Base-by-base conservation (phyloP, 129 eudicot species). In the Artemisia argyi region DNA sequence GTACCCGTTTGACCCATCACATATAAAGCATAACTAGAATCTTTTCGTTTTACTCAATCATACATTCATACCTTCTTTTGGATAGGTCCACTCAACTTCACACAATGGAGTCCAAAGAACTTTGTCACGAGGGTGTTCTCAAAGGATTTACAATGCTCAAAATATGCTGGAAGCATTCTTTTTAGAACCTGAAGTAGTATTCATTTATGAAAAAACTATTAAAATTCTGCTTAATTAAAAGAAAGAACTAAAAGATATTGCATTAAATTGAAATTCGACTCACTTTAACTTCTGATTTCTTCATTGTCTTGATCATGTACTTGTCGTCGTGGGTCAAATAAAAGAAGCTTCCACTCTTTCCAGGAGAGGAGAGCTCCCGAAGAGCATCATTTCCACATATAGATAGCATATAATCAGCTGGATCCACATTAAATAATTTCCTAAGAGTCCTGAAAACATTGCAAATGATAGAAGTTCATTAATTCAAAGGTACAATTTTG, bases 221-320 rank as follows among this genome's bases (percentile, higher is more conserved):
- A 26, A 39, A 20, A 32, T 61, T 47, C 49, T 35, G 13, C 46
- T 39, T 39, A 39, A 39, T 39, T 39, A 7, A 7, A 39, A 39
- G 46, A 35, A 1, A 39, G 46, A 39, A 39, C 10, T 39, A 39
- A 39, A 39, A 7, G 11, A 39, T 5, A 7, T 39, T 39, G 46
- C 2, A 11, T 63, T 20, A 20, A 20, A 20, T 20, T 35, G 13
- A 63, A 52, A 55, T 39, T 20, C 9, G 39, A 83, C 91, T 89
- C 81, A 89, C 97, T 84, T 93, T 93, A 54, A 80, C 96, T 85
- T 93, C 96, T 5, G 98, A 77, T 72, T 93, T 93, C 73, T 87
- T 93, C 96, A 93, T 85, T 8, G 98, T 93, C 82, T 93, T 93
- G 59, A 93, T 93, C 98, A 93, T 93, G 83, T 93, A 93, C 61